Percentiles rank a stretch among this genome's conserved stretches.
Conservation (phyloP, 108 stramenopile genomes). For the Nitzschia inconspicua region DNA sequence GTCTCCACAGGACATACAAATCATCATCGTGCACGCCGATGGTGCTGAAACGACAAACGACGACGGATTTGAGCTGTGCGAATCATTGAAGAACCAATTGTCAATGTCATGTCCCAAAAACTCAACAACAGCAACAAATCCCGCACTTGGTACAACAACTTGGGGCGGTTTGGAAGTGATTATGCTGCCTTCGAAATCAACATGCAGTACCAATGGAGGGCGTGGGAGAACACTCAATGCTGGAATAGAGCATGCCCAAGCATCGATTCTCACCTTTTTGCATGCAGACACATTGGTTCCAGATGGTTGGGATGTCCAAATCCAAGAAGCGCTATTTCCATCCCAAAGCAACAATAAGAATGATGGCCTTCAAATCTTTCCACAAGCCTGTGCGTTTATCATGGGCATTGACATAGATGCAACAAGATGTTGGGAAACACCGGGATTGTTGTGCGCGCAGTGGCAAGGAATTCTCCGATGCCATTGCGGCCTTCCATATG, state of each 20-base stretch:
- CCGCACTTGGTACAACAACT: neutral
- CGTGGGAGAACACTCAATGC: conserved; percentile 74
- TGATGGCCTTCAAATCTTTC: neutral
- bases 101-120: conserved; percentile 24
- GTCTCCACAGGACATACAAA: neutral
- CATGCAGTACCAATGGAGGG: too few relatives aligned
- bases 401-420: conserved; percentile 68
- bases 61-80: too few relatives aligned
- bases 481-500: conserved; percentile 68
- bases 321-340: conserved; percentile 10
- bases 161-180: conserved; percentile 19
- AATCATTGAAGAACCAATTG: too few relatives aligned
- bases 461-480: neutral
- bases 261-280: conserved; percentile 68
- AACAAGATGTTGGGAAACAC: conserved; percentile 21
- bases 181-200: conserved; percentile 21
- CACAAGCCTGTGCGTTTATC: conserved; percentile 51
- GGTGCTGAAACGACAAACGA: neutral
- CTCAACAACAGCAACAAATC: neutral
- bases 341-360: neutral
- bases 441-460: neutral
- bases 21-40: neutral
- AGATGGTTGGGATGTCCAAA: conserved; percentile 49
- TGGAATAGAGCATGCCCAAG: conserved; percentile 60
- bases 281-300: conserved; percentile 76